A percentile compares a stretch with the other conserved stretches of the same genome.
Conservation (phyloP, 495 filamentous ascomycete genomes). For the Xylaria venustula region DNA sequence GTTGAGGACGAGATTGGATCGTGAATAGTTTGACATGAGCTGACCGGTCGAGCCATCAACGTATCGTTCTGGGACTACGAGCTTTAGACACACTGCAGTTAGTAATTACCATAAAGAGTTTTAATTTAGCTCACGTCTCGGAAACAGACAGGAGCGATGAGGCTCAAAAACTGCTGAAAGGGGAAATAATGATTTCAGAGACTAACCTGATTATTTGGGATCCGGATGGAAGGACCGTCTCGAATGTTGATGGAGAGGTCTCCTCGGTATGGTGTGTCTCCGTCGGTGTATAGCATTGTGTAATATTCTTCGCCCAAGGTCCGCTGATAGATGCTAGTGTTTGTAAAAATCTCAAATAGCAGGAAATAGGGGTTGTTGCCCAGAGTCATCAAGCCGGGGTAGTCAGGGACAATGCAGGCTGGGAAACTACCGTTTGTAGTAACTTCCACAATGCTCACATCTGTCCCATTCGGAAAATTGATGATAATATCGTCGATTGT, state of each 20-base stretch:
- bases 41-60: conserved; percentile 18
- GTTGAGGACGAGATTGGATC: conserved; percentile 25
- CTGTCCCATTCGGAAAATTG: conserved; percentile 35
- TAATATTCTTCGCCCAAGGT: conserved; percentile 25
- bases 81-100: no score
- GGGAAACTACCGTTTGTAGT: conserved; percentile 3
- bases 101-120: no score
- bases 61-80: conserved; percentile 30
- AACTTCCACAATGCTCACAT: conserved; percentile 21
- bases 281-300: conserved; percentile 16
- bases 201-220: conserved; percentile 20
- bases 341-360: conserved; percentile 20
- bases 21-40: conserved; percentile 18
- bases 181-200: no score
- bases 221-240: conserved; percentile 12
- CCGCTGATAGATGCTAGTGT: conserved; percentile 9
- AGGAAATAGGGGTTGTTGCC: conserved; percentile 24
- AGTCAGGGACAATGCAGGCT: conserved; percentile 27
- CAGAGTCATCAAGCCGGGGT: conserved; percentile 22
- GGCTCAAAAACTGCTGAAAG: no score
- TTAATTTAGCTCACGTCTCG: no score
- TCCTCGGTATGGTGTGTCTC: background rate
- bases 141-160: no score
- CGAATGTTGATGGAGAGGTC: conserved; percentile 10
- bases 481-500: conserved; percentile 32